phyloP scores from a whole-genome alignment of 441 rosid species.

The Adansonia madagascariensis region DNA sequence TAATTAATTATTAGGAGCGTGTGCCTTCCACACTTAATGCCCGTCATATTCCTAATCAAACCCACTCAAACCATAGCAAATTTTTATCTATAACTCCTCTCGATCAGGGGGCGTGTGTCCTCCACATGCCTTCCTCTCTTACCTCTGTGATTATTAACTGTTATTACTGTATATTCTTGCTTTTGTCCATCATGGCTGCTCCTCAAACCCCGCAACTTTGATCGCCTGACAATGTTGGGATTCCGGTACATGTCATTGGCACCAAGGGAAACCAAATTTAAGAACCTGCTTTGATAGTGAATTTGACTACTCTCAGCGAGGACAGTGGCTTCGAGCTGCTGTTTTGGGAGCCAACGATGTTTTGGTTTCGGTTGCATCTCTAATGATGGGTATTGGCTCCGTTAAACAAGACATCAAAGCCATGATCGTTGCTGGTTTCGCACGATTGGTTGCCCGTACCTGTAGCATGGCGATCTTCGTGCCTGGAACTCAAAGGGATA shows the following conservation, averaged over 20 bases:
- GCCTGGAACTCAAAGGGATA: neutral
- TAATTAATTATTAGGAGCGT: neutral
- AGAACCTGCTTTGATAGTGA: neutral
- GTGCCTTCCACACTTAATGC: constrained; percentile 12
- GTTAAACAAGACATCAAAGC: constrained; percentile 8
- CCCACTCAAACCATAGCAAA: neutral
- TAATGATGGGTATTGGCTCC: neutral
- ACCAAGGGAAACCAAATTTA: neutral
- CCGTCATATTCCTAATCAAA: neutral
- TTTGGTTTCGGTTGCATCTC: constrained; percentile 1
- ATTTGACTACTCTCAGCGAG: neutral
- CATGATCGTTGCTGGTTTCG: neutral
- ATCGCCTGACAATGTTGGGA: neutral
- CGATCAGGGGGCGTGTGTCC: neutral
- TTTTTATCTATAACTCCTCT: neutral
- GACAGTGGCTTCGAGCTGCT: constrained; percentile 5
- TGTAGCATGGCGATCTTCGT: constrained; percentile 11
- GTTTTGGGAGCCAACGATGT: constrained; percentile 10
- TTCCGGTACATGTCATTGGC: neutral
- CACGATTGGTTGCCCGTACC: neutral
- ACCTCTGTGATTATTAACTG: neutral
- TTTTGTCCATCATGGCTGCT: neutral
- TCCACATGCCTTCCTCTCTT: constrained; percentile 5
- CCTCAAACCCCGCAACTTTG: neutral
- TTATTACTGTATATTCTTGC: neutral